Percentiles rank a stretch among this genome's conserved stretches.
Evolutionary conservation across 2,329 filamentous ascomycete species (phyloP).

Genomic region (Magnaporthiopsis incrustans): DNA sequence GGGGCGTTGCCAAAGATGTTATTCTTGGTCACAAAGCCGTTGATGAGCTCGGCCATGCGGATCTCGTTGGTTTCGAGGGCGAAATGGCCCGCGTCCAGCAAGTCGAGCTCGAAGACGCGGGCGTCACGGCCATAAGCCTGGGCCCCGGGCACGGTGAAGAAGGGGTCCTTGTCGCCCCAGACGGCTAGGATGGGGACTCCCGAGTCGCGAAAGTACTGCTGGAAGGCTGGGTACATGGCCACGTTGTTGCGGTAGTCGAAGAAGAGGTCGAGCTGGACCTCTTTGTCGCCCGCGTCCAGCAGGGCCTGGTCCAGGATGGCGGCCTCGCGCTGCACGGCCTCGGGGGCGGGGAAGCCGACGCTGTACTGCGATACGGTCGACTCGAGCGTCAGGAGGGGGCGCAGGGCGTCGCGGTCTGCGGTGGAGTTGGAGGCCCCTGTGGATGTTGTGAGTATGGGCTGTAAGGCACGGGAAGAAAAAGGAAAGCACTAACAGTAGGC

Average conservation of each 20-base stretch:
- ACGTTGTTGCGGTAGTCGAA: constrained; percentile 51
- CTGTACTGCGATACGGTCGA: constrained; percentile 27
- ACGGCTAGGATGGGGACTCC: constrained; percentile 46
- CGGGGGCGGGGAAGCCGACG: neutral
- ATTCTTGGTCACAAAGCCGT: constrained; percentile 19
- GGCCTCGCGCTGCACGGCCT: constrained; percentile 32
- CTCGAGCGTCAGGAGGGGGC: constrained; percentile 26
- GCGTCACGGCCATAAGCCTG: constrained; percentile 46
- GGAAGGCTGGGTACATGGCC: constrained; percentile 42
- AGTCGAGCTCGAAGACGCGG: constrained; percentile 35
- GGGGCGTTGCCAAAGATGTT: constrained; percentile 12
- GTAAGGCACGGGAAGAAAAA: no score
- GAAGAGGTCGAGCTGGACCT: constrained; percentile 49
- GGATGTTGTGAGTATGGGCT: no score
- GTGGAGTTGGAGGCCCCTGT: constrained; percentile 18
- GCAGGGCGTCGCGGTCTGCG: constrained; percentile 25
- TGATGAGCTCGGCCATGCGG: constrained; percentile 20
- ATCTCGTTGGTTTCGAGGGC: constrained; percentile 30
- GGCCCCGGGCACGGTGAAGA: constrained; percentile 42
- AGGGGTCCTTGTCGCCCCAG: constrained; percentile 50
- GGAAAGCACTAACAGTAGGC: constrained; percentile 26
- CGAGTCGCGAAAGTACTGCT: constrained; percentile 42
- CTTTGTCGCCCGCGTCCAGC: constrained; percentile 36
- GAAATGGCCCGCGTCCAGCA: constrained; percentile 51
- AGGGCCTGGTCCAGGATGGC: constrained; percentile 45